A percentile compares a stretch with the other conserved stretches of the same genome.
phyloP scores from a whole-genome alignment of 2,329 filamentous ascomycete species.

The Diaporthe citrichinensis region DNA sequence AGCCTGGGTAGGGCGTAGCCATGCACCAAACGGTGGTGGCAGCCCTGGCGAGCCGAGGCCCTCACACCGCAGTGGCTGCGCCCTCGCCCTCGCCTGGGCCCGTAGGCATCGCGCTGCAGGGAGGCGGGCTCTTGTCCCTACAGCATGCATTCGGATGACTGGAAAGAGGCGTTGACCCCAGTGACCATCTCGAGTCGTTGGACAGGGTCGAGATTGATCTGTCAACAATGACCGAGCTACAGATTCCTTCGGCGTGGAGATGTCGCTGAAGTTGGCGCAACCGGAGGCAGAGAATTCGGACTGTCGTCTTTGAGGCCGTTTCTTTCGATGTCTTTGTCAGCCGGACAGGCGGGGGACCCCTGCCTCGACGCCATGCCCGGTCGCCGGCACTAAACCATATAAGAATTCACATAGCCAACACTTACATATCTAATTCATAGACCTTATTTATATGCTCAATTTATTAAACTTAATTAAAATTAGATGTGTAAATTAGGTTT shows the following conservation, averaged over 20 bases:
- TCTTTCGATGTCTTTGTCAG: slow-evolving; percentile 31
- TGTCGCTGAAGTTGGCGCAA: slow-evolving; percentile 1
- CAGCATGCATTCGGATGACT: slow-evolving; percentile 41
- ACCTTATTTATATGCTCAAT: no score
- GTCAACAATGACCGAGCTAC: slow-evolving; percentile 10
- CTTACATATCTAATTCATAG: no score
- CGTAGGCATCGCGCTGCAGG: slow-evolving; percentile 33
- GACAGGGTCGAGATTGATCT: slow-evolving; percentile 20
- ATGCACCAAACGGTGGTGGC: background rate
- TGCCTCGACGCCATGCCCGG: background rate
- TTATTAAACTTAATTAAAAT: no score
- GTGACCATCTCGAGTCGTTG: slow-evolving; percentile 40
- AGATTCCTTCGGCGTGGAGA: slow-evolving; percentile 10
- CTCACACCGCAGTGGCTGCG: slow-evolving; percentile 19
- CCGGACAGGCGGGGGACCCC: slow-evolving; percentile 24
- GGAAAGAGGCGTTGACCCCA: slow-evolving; percentile 34
- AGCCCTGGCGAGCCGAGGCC: background rate
- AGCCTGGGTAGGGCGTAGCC: background rate
- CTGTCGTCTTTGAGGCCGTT: slow-evolving; percentile 19
- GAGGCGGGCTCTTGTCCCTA: slow-evolving; percentile 37
- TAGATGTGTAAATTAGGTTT: no score
- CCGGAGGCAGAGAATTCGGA: background rate
- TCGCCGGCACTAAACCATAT: no score
- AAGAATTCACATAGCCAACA: no score
- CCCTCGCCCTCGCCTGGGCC: slow-evolving; percentile 20